phyloP scores from a whole-genome alignment of 305 asterid species.

The Coffea humblotiana region DNA sequence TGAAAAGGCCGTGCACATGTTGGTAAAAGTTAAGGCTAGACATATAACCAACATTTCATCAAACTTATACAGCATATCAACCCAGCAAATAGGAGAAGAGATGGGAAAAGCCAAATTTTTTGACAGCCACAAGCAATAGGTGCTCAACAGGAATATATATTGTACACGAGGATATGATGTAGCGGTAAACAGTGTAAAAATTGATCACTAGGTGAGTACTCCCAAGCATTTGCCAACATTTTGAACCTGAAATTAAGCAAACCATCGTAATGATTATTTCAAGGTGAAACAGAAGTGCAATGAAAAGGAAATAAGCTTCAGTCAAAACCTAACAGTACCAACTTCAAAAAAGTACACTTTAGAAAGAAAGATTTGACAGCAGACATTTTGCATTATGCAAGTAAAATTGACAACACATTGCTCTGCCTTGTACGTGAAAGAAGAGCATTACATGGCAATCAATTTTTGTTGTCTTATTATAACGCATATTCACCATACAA shows the following conservation, averaged over 20 bases:
- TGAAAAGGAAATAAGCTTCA: not conserved
- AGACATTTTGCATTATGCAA: not conserved
- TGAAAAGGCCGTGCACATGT: conserved; percentile 89
- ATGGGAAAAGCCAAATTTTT: not conserved
- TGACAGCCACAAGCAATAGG: not conserved
- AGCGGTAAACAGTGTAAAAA: conserved; percentile 95
- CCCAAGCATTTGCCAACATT: conserved; percentile 91
- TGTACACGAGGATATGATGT: conserved; percentile 76
- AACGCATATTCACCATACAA: not conserved
- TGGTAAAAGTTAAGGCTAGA: conserved; percentile 50
- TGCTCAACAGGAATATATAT: not conserved
- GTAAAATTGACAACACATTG: not conserved
- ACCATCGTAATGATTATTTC: not conserved
- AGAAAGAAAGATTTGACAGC: not conserved
- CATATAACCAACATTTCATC: not conserved
- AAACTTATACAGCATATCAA: conserved; percentile 1
- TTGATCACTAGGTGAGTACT: conserved; percentile 62
- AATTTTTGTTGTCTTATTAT: not conserved
- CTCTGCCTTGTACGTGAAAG: not conserved
- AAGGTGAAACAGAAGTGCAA: not conserved
- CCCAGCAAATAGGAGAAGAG: conserved; percentile 1
- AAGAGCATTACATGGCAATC: not conserved
- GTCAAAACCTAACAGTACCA: not conserved
- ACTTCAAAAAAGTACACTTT: not conserved
- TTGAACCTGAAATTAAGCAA: conserved; percentile 64